Evolutionary conservation across 352 stramenopile species (phyloP).

Genomic region (Phytophthora lateralis): DNA sequence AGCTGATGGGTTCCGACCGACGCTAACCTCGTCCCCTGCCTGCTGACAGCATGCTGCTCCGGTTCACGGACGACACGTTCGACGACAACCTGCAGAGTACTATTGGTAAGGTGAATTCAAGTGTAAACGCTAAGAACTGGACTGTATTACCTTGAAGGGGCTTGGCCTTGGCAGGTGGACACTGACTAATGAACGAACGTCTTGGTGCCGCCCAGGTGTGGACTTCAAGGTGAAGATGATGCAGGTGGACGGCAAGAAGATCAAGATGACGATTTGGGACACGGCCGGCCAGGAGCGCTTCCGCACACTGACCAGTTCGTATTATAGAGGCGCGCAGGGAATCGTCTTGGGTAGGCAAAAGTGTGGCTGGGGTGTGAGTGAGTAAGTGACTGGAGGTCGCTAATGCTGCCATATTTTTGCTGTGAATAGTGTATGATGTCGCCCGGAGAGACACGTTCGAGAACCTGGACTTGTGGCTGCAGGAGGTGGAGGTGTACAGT

Average conservation of each 20-base stretch:
- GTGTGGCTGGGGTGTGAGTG: neutral
- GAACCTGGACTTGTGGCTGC: slow-evolving; percentile 97
- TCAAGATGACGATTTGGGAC: slow-evolving; percentile 99
- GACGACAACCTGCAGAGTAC: slow-evolving; percentile 98
- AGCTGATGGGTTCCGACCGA: neutral
- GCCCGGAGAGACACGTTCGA: slow-evolving; percentile 97
- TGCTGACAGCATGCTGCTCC: slow-evolving; percentile 92
- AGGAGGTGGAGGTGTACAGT: slow-evolving; percentile 98
- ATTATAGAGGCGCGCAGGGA: slow-evolving; percentile 97
- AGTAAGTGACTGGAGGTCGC: neutral
- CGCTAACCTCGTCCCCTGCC: slow-evolving; percentile 6
- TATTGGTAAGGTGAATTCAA: slow-evolving; percentile 80
- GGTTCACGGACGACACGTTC: slow-evolving; percentile 98
- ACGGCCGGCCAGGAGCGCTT: slow-evolving; percentile 98
- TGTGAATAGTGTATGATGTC: slow-evolving; percentile 93
- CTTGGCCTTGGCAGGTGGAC: no score
- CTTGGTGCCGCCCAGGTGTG: slow-evolving; percentile 53
- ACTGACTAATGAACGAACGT: no score
- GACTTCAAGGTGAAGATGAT: slow-evolving; percentile 99
- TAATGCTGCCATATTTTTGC: neutral
- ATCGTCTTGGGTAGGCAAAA: slow-evolving; percentile 92
- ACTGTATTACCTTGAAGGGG: no score
- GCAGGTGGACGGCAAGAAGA: slow-evolving; percentile 94
- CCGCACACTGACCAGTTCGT: slow-evolving; percentile 96
- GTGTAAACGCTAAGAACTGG: neutral